A percentile compares a stretch with the other conserved stretches of the same genome.
These are phyloP conservation scores for Pulveroboletus ravenelii DNA, from an alignment of 768 basidiomycete species.

Conservation along the genomic window DNA sequence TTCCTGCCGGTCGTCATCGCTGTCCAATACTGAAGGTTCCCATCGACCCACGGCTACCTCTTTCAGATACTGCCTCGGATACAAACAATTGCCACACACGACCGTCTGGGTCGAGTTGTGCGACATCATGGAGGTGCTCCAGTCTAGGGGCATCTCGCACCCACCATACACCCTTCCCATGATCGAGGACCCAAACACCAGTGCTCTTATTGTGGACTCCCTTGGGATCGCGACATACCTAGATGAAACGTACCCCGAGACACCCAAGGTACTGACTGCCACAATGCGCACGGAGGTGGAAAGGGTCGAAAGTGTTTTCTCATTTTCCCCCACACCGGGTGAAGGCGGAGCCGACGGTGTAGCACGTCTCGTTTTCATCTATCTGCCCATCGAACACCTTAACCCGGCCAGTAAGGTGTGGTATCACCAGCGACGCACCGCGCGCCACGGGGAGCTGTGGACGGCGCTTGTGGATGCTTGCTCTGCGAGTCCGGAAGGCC, in stretches of 20 bases:
- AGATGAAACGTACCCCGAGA: constrained; percentile 44
- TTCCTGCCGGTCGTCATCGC: too few relatives aligned
- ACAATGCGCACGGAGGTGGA: constrained; percentile 32
- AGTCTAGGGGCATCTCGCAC: constrained; percentile 23
- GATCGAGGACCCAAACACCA: constrained; percentile 44
- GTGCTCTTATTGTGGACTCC: constrained; percentile 38
- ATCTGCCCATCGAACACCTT: constrained; percentile 24
- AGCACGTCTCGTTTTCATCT: not conserved
- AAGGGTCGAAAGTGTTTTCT: constrained; percentile 20
- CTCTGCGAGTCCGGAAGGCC: constrained; percentile 23
- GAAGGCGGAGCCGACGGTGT: too few relatives aligned
- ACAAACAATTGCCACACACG: constrained; percentile 11
- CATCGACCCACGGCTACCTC: not conserved
- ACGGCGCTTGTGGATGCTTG: constrained; percentile 22
- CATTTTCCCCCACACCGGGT: too few relatives aligned
- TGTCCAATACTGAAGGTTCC: too few relatives aligned
- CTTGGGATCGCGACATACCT: constrained; percentile 46
- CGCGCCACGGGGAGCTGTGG: constrained; percentile 35
- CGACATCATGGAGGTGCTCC: constrained; percentile 37
- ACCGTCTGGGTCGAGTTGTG: constrained; percentile 33
- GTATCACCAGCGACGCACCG: constrained; percentile 37
- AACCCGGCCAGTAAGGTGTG: constrained; percentile 33
- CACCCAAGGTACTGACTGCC: constrained; percentile 35
- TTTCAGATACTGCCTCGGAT: constrained; percentile 14
- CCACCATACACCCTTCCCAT: constrained; percentile 42